Percentiles rank a stretch among this genome's conserved stretches.
Conservation (phyloP, 495 filamentous ascomycete genomes). For the Wilcoxina mikolae region DNA sequence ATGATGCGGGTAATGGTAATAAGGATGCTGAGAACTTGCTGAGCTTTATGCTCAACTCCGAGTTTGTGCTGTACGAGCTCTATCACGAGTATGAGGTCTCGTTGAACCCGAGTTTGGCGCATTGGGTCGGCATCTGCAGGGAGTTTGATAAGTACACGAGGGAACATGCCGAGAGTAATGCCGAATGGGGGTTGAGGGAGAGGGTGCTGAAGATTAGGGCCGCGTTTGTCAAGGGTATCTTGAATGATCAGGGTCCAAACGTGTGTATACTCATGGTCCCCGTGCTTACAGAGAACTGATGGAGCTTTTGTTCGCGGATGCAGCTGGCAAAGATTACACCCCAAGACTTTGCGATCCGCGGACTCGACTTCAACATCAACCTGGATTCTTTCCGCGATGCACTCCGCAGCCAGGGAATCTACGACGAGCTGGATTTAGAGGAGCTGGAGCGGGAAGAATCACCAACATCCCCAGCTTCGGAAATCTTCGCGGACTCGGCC, state of each 20-base stretch:
- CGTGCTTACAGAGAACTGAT: neutral
- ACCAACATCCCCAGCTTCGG: neutral
- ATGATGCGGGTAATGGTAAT: neutral
- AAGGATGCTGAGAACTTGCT: constrained; percentile 21
- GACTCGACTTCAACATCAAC: constrained; percentile 22
- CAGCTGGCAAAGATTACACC: constrained; percentile 21
- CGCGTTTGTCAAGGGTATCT: constrained; percentile 25
- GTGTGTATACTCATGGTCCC: constrained; percentile 4
- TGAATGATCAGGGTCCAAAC: constrained; percentile 18
- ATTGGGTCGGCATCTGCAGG: constrained; percentile 32
- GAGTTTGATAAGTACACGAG: constrained; percentile 21
- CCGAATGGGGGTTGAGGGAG: constrained; percentile 17
- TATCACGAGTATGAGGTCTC: constrained; percentile 22
- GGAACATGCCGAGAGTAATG: constrained; percentile 7
- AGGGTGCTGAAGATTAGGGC: constrained; percentile 23
- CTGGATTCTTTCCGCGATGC: constrained; percentile 15
- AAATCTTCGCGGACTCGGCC: neutral
- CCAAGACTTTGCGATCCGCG: constrained; percentile 19
- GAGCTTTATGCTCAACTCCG: constrained; percentile 27
- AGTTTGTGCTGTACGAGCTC: constrained; percentile 26
- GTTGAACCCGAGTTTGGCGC: constrained; percentile 33
- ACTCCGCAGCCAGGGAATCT: constrained; percentile 17
- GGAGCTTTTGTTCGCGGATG: neutral
- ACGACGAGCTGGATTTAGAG: neutral
- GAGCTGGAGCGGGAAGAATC: neutral